A percentile compares a stretch with the other conserved stretches of the same genome.
Evolutionary conservation across 768 basidiomycete genomes (phyloP).

Genomic region (Exsudoporus frostii): DNA sequence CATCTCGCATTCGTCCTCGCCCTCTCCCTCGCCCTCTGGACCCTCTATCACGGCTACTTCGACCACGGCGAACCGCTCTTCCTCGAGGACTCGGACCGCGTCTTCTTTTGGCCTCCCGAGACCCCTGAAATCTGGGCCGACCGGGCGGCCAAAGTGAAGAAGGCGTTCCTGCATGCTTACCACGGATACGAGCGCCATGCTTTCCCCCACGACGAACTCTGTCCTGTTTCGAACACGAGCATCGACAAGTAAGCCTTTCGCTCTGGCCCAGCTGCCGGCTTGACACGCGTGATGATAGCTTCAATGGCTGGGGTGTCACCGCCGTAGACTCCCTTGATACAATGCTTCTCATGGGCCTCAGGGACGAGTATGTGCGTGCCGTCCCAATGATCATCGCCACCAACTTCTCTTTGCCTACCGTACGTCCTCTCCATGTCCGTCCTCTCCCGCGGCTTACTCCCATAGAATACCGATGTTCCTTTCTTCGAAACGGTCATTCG

Average conservation of each 20-base stretch:
- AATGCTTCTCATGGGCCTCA: conserved; percentile 75
- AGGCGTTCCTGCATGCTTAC: conserved; percentile 68
- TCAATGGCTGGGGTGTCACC: conserved; percentile 80
- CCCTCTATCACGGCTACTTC: conserved; percentile 13
- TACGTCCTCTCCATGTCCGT: conserved; percentile 20
- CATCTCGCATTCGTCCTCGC: conserved; percentile 19
- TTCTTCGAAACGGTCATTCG: conserved; percentile 89
- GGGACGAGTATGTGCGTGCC: conserved; percentile 66
- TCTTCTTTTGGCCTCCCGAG: conserved; percentile 21
- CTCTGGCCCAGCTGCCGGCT: background rate
- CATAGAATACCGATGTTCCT: conserved; percentile 38
- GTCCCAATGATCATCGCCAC: conserved; percentile 48
- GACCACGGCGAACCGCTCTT: background rate
- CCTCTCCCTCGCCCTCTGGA: conserved; percentile 16
- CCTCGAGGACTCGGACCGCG: conserved; percentile 13
- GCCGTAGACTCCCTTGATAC: conserved; percentile 83
- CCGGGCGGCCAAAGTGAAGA: conserved; percentile 54
- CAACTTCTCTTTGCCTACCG: conserved; percentile 48
- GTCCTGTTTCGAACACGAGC: conserved; percentile 45
- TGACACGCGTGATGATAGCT: conserved; percentile 39
- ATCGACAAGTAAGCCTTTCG: conserved; percentile 47
- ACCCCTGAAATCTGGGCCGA: conserved; percentile 45
- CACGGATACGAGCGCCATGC: conserved; percentile 61
- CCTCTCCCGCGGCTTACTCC: background rate
- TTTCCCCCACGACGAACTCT: conserved; percentile 60